These are phyloP conservation scores for Mangifera indica DNA, from an alignment of 345 rosid species.

Conservation along the genomic window DNA sequence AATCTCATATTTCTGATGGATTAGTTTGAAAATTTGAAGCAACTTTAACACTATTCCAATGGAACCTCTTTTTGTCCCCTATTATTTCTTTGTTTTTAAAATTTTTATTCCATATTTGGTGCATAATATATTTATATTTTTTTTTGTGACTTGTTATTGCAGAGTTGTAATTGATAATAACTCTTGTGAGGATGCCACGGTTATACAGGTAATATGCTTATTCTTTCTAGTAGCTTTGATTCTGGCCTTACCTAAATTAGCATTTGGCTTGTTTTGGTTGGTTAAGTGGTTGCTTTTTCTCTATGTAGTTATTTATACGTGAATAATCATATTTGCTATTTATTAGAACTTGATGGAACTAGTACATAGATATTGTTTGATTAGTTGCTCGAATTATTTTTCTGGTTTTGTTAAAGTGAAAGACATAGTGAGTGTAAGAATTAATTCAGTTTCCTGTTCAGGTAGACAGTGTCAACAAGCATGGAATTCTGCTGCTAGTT, in stretches of 20 bases:
- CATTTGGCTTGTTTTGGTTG: neutral
- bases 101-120: neutral
- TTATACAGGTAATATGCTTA: slow-evolving; percentile 52
- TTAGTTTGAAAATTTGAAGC: neutral
- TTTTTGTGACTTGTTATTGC: slow-evolving; percentile 25
- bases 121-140: neutral
- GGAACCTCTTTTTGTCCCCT: neutral
- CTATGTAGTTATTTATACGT: neutral
- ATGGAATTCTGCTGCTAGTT: slow-evolving; percentile 85
- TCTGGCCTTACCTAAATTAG: slow-evolving; percentile 4
- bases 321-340: too few species aligned
- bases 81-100: neutral
- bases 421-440: neutral
- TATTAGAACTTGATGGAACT: neutral
- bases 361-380: neutral
- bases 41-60: neutral
- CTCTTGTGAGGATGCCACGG: slow-evolving; percentile 66
- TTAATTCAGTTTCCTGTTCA: slow-evolving; percentile 24
- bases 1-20: neutral
- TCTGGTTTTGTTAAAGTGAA: neutral
- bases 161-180: slow-evolving; percentile 83
- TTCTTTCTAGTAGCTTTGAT: neutral
- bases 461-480: slow-evolving; percentile 85
- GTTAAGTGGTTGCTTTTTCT: slow-evolving; percentile 1
- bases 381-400: neutral